Base-by-base conservation (phyloP, 2,329 filamentous ascomycete genomes). In the Fusarium sp. region DNA sequence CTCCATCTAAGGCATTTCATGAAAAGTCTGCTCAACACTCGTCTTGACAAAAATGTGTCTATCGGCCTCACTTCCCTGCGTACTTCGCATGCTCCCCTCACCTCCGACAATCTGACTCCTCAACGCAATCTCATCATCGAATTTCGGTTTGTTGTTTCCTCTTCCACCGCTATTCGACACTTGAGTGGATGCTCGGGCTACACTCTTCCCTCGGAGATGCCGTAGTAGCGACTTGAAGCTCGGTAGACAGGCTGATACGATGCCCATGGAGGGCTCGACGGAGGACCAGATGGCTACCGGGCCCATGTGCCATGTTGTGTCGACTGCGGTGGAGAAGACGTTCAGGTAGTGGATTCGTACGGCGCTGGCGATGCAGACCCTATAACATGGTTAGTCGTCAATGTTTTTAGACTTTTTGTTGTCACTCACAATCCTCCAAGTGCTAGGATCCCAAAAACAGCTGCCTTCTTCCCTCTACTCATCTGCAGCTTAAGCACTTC, bases 281-380 rank as follows among this genome's bases (percentile, higher is more conserved):
- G 63, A 66, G 7, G 63, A 66, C 63, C 55, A 67, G 5, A 67
- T 66, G 3, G 62, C 62, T 16, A 66, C 62, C 7, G 63, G 32
- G 0, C 63, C 63, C 63, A 66, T 66, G 0, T 40, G 32, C 63
- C 63, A 66, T 22, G 63, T 66, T 14, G 20, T 25, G 8, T 66
- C 63, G 16, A 30, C 8, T 2, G 44, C 47, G 44, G 29, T 55
- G 14, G 49, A 3, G 8, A 46, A 66, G 1, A 34, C 16, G 11
- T 51, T 32, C 0, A 66, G 30, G 18, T 66, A 66, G 30, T 66
- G 30, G 1, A 66, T 51, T 24, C 63, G 49, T 1, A 66, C 49
- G 3, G 62, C 63, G 34, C 63, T 66, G 6, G 62, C 63, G 2
- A 66, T 55, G 3, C 63, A 66, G 11, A 66, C 63, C 8, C 63